Evolutionary conservation across 2,329 filamentous ascomycete species (phyloP).

Genomic region (Fusarium compactum): DNA sequence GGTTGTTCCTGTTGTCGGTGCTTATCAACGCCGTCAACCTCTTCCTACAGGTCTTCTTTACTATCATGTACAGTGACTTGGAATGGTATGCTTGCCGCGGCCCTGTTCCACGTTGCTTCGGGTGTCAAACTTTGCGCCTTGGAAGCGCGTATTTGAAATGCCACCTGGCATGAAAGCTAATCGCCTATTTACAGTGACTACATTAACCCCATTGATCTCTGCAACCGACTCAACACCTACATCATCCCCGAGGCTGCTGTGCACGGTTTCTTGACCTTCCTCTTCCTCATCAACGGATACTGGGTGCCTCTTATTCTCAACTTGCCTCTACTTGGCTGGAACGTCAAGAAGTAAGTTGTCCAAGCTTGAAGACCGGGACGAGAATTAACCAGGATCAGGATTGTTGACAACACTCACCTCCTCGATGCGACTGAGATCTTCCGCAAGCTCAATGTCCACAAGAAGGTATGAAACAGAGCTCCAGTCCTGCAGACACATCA

Average conservation of each 20-base stretch:
- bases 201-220: slow-evolving; percentile 99
- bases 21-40: slow-evolving; percentile 99
- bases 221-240: slow-evolving; percentile 99
- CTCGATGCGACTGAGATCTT: slow-evolving; percentile 99
- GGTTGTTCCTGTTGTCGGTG: slow-evolving; percentile 97
- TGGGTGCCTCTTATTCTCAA: slow-evolving; percentile 95
- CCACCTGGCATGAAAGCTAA: slow-evolving; percentile 31
- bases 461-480: slow-evolving; percentile 75
- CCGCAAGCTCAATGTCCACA: slow-evolving; percentile 98
- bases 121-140: slow-evolving; percentile 32
- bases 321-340: slow-evolving; percentile 90
- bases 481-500: neutral
- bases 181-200: slow-evolving; percentile 78
- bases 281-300: slow-evolving; percentile 99
- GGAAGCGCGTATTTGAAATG: slow-evolving; percentile 26
- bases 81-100: slow-evolving; percentile 81
- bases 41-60: slow-evolving; percentile 99
- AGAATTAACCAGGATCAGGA: slow-evolving; percentile 67
- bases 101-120: slow-evolving; percentile 11
- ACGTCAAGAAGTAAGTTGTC: slow-evolving; percentile 90
- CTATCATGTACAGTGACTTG: slow-evolving; percentile 99
- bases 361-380: neutral
- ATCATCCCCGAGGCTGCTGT: slow-evolving; percentile 98
- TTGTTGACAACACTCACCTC: slow-evolving; percentile 96
- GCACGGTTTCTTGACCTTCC: slow-evolving; percentile 92